These are phyloP conservation scores for Heritiera littoralis DNA, from an alignment of 345 rosid species.

Conservation along the genomic window DNA sequence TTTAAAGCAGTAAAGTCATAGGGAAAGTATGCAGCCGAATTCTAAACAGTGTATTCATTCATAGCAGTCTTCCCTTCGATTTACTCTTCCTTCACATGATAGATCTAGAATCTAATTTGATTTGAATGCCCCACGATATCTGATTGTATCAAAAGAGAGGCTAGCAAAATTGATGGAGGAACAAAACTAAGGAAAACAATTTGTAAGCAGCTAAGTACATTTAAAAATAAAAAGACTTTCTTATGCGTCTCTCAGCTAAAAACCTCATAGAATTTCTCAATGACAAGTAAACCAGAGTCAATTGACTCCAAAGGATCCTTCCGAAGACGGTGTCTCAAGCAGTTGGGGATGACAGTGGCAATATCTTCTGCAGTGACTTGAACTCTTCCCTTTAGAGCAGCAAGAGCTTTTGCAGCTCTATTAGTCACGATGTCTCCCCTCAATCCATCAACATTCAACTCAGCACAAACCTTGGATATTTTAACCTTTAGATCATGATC, in stretches of 20 bases:
- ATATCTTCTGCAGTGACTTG: conserved; percentile 78
- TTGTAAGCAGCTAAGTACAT: conserved; percentile 16
- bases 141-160: conserved; percentile 4
- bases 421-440: conserved; percentile 97
- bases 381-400: conserved; percentile 84
- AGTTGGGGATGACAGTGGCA: conserved; percentile 96
- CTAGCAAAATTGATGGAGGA: conserved; percentile 9
- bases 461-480: conserved; percentile 91
- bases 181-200: not conserved
- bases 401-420: conserved; percentile 95
- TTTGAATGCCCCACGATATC: not conserved
- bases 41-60: conserved; percentile 10
- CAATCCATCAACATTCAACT: conserved; percentile 90
- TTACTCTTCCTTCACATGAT: conserved; percentile 7
- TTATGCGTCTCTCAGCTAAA: conserved; percentile 49
- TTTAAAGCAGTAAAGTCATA: not conserved
- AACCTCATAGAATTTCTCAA: conserved; percentile 89
- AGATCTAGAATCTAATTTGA: conserved; percentile 7
- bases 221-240: not conserved
- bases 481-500: conserved; percentile 83
- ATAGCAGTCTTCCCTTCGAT: not conserved
- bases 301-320: conserved; percentile 97
- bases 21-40: not conserved
- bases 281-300: conserved; percentile 84
- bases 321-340: conserved; percentile 94